Evolutionary conservation across 306 rosid species (phyloP).

Genomic region (Geum urbanum): DNA sequence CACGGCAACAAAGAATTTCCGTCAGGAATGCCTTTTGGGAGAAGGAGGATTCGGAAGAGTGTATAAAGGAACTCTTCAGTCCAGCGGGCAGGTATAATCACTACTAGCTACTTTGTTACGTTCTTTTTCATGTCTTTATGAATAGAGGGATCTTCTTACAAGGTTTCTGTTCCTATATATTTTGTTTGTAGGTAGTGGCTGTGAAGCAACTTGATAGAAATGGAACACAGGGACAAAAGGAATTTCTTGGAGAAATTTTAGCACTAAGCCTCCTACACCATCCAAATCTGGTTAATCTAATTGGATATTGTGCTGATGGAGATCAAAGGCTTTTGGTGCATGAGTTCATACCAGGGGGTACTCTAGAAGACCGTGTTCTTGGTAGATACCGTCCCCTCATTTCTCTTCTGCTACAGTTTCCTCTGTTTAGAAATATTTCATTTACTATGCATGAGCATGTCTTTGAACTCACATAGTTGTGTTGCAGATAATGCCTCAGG

Average conservation of each 20-base stretch:
- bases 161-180: neutral
- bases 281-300: constrained; percentile 65
- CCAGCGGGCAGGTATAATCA: constrained; percentile 58
- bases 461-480: neutral
- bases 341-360: constrained; percentile 61
- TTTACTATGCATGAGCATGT: neutral
- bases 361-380: constrained; percentile 55
- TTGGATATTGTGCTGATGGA: constrained; percentile 92
- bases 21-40: constrained; percentile 75
- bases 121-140: neutral
- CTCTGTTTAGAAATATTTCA: neutral
- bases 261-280: constrained; percentile 60
- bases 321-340: constrained; percentile 90
- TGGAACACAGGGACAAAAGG: constrained; percentile 66
- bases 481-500: constrained; percentile 38
- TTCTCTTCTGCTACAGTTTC: neutral
- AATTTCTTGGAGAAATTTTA: constrained; percentile 67
- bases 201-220: constrained; percentile 93
- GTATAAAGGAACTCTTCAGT: constrained; percentile 65
- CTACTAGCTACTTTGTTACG: neutral
- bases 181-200: constrained; percentile 61
- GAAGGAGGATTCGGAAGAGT: constrained; percentile 97
- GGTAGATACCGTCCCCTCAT: constrained; percentile 36
- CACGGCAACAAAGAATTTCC: constrained; percentile 78
- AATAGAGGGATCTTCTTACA: neutral